Conservation (phyloP, 176 grass and related monocot species). For the Lolium multiflorum region DNA sequence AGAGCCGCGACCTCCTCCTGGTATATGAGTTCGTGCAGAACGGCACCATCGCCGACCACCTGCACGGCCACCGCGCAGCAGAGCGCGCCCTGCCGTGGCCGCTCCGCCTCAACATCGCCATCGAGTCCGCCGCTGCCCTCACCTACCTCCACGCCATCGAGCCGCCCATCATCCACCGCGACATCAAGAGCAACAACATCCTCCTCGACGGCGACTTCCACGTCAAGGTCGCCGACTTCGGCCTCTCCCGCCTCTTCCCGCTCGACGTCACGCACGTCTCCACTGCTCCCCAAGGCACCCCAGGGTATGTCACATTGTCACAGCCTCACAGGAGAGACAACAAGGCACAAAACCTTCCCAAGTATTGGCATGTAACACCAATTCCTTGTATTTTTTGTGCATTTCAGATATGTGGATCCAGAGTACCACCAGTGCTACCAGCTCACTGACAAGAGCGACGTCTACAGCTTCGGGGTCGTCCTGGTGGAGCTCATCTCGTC, state of each 20-base stretch:
- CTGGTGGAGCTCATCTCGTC: constrained; percentile 93
- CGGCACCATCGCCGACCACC: constrained; percentile 89
- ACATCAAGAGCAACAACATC: constrained; percentile 92
- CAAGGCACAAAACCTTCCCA: too few relatives aligned
- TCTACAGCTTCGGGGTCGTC: constrained; percentile 90
- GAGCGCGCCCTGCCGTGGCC: constrained; percentile 81
- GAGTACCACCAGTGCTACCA: constrained; percentile 97
- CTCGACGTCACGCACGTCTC: constrained; percentile 83
- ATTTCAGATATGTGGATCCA: constrained; percentile 72
- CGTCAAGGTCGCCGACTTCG: constrained; percentile 96
- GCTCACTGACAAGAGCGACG: constrained; percentile 90
- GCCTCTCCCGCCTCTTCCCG: constrained; percentile 94
- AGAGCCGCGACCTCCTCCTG: constrained; percentile 80
- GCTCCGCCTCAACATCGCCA: constrained; percentile 69
- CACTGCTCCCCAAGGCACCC: constrained; percentile 88
- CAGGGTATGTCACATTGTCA: too few relatives aligned
- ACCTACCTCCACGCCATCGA: constrained; percentile 83
- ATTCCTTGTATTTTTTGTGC: background rate
- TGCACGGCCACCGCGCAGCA: constrained; percentile 61
- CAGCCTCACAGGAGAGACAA: too few relatives aligned
- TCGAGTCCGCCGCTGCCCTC: constrained; percentile 85
- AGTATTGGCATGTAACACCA: background rate
- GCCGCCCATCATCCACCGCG: constrained; percentile 85
- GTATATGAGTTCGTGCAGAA: constrained; percentile 93
- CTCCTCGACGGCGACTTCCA: constrained; percentile 78